These are phyloP conservation scores for Syzygium malaccense DNA, from an alignment of 441 rosid genomes.

Conservation along the genomic window DNA sequence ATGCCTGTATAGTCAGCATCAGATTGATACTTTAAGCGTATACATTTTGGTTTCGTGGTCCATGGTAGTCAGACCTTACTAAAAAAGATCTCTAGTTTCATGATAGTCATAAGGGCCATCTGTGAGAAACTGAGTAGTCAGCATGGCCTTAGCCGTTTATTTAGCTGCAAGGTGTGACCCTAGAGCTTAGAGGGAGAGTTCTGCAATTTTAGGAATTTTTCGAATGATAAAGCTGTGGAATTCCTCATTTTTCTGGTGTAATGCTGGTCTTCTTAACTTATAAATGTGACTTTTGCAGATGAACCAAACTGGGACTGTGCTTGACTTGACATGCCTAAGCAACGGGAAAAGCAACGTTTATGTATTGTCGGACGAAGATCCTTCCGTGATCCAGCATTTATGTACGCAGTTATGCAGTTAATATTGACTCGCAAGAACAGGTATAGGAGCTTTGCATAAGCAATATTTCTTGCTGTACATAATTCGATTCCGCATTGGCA, in stretches of 20 bases:
- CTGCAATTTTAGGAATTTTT: not conserved
- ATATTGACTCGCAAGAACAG: not conserved
- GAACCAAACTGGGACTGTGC: conserved; percentile 30
- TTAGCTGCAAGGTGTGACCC: not conserved
- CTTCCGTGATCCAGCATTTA: conserved; percentile 28
- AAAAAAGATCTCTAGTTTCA: not conserved
- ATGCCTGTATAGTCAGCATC: not conserved
- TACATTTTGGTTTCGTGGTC: not conserved
- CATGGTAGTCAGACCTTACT: not conserved
- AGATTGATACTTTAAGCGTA: not conserved
- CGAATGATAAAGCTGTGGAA: not conserved
- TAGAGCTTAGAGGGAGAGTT: not conserved
- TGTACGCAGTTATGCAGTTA: conserved; percentile 60
- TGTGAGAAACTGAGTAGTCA: not conserved
- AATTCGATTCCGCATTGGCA: not conserved
- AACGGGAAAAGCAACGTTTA: conserved; percentile 37
- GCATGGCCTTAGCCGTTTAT: not conserved
- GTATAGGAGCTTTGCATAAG: not conserved
- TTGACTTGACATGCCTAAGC: conserved; percentile 57
- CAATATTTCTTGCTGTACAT: not conserved
- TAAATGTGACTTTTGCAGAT: conserved; percentile 33
- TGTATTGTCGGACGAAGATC: conserved; percentile 9
- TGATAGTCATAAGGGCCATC: not conserved
- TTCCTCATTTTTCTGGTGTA: not conserved
- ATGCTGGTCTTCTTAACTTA: not conserved